Percentiles rank a stretch among this genome's conserved stretches.
Evolutionary conservation across 2,329 filamentous ascomycete species (phyloP).

Genomic region (Sphaerulina vaccinii): DNA sequence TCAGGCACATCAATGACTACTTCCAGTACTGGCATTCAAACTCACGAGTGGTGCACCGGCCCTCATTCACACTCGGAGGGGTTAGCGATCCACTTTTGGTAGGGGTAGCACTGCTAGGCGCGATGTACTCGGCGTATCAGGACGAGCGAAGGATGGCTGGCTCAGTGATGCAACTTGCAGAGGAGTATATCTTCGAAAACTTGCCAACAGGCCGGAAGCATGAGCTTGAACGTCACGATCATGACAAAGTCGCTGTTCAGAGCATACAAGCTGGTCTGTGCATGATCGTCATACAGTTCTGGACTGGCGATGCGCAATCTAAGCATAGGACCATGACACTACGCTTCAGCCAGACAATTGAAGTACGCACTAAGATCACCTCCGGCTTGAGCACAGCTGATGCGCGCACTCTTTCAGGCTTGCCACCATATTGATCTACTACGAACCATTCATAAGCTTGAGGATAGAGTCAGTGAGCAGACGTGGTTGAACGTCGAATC

Average conservation of each 20-base stretch:
- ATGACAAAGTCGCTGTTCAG: background rate
- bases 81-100: constrained; percentile 3
- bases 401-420: background rate
- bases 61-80: constrained; percentile 5
- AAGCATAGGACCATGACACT: constrained; percentile 10
- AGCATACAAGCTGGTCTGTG: constrained; percentile 10
- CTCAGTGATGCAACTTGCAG: constrained; percentile 8
- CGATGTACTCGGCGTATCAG: constrained; percentile 15
- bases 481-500: constrained; percentile 17
- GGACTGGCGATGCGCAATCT: constrained; percentile 8
- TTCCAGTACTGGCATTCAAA: constrained; percentile 16
- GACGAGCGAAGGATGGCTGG: constrained; percentile 12
- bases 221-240: background rate
- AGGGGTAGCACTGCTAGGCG: constrained; percentile 9
- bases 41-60: constrained; percentile 7
- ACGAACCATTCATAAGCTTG: constrained; percentile 9
- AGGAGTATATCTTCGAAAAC: constrained; percentile 10
- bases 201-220: background rate
- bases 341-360: constrained; percentile 5
- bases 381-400: too few relatives aligned
- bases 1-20: constrained; percentile 8
- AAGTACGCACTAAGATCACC: background rate
- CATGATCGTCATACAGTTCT: constrained; percentile 12
- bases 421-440: constrained; percentile 5
- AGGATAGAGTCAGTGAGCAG: constrained; percentile 12